phyloP scores from a whole-genome alignment of 2,329 filamentous ascomycete genomes.

The Ceratocystis lukuohia region DNA sequence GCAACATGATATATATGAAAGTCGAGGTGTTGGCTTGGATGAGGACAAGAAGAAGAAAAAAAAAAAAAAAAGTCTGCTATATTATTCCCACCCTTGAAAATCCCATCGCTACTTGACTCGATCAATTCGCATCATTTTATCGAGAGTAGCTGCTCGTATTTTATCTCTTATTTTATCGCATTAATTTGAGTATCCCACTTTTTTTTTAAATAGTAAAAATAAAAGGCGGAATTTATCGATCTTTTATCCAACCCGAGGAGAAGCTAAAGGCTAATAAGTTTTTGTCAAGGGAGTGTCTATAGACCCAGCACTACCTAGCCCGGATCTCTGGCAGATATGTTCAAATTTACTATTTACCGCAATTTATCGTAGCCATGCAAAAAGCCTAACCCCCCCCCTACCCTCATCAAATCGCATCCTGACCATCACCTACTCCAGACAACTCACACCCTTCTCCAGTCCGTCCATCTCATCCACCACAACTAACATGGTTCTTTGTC shows the following conservation, averaged over 20 bases:
- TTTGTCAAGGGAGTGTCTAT: no score
- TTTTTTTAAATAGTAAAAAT: no score
- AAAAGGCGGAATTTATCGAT: no score
- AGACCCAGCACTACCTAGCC: no score
- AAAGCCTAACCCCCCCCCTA: neutral
- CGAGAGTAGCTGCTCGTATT: neutral
- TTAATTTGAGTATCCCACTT: no score
- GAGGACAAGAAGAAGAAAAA: neutral
- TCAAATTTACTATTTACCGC: neutral
- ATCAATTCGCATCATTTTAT: neutral
- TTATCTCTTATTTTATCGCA: neutral
- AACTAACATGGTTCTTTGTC: neutral
- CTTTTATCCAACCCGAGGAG: no score
- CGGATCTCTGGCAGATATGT: no score
- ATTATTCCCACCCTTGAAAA: neutral
- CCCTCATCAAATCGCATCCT: neutral
- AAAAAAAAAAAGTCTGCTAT: neutral
- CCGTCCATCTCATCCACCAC: neutral
- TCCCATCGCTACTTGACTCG: neutral
- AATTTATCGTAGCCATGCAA: neutral
- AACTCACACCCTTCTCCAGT: neutral
- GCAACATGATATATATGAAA: conserved; percentile 11
- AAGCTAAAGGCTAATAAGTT: no score
- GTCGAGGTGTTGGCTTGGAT: neutral
- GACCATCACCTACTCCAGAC: neutral